phyloP scores from a whole-genome alignment of 176 grass and related monocot genomes.

The Musa itinerans region DNA sequence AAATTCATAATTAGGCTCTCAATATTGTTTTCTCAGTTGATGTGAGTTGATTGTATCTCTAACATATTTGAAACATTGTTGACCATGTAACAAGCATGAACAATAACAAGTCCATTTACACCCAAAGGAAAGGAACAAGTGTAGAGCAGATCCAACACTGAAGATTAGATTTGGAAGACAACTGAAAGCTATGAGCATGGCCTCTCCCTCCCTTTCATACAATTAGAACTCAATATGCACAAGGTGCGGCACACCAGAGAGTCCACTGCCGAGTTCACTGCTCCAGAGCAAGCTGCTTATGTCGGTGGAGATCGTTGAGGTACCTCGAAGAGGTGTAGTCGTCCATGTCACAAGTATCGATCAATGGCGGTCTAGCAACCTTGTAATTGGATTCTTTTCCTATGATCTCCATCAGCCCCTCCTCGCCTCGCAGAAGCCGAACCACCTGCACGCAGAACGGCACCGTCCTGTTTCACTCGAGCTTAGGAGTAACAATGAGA shows the following conservation, averaged over 20 bases:
- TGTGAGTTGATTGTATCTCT: no score
- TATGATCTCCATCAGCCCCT: constrained; percentile 40
- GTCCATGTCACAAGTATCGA: constrained; percentile 68
- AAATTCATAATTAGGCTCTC: no score
- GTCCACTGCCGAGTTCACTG: constrained; percentile 30
- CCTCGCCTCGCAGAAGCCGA: constrained; percentile 55
- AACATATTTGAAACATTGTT: no score
- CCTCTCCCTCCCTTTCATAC: neutral
- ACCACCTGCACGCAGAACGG: constrained; percentile 37
- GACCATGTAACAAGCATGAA: no score
- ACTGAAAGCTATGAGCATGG: no score
- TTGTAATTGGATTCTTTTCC: constrained; percentile 36
- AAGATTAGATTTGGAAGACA: no score
- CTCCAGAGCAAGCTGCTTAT: constrained; percentile 95
- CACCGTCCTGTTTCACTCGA: no score
- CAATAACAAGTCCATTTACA: no score
- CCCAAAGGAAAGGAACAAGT: no score
- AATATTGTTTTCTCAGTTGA: no score
- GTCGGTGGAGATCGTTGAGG: constrained; percentile 77
- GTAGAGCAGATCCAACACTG: no score
- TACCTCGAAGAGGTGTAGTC: constrained; percentile 84
- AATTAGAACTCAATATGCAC: neutral
- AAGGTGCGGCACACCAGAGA: neutral
- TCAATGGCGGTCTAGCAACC: constrained; percentile 35
- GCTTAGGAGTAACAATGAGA: no score